phyloP scores from a whole-genome alignment of 805 yeast genomes.

The Schizosaccharomyces cryophilus region DNA sequence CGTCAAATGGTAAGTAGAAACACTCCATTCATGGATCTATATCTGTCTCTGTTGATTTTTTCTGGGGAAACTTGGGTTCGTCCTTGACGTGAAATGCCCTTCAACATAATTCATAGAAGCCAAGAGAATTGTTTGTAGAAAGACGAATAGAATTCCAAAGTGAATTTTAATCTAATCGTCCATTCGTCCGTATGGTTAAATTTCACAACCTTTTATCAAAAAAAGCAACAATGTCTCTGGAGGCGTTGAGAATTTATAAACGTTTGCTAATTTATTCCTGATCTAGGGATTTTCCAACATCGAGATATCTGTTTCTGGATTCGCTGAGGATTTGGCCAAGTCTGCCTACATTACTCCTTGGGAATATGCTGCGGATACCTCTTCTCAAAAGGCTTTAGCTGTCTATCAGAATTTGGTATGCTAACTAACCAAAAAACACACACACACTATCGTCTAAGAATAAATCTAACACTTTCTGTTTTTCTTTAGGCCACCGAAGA shows the following conservation, averaged over 20 bases:
- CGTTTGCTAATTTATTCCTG: neutral
- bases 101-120: too few relatives aligned
- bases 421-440: too few relatives aligned
- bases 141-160: too few relatives aligned
- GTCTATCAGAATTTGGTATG: conserved; percentile 24
- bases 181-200: too few relatives aligned
- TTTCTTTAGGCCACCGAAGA: conserved; percentile 12
- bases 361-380: conserved; percentile 49
- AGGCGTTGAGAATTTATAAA: neutral
- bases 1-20: conserved; percentile 15
- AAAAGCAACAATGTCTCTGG: too few relatives aligned
- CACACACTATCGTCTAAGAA: neutral
- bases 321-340: conserved; percentile 55
- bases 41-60: too few relatives aligned
- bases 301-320: conserved; percentile 34
- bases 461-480: neutral
- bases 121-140: too few relatives aligned
- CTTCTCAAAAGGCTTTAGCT: conserved; percentile 38
- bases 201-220: too few relatives aligned
- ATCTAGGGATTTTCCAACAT: conserved; percentile 13
- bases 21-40: neutral
- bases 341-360: conserved; percentile 18
- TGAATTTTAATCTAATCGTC: too few relatives aligned
- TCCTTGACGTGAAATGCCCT: too few relatives aligned
- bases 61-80: too few relatives aligned